Conservation (phyloP, 805 yeast species). For the Torulaspora delbrueckii region DNA sequence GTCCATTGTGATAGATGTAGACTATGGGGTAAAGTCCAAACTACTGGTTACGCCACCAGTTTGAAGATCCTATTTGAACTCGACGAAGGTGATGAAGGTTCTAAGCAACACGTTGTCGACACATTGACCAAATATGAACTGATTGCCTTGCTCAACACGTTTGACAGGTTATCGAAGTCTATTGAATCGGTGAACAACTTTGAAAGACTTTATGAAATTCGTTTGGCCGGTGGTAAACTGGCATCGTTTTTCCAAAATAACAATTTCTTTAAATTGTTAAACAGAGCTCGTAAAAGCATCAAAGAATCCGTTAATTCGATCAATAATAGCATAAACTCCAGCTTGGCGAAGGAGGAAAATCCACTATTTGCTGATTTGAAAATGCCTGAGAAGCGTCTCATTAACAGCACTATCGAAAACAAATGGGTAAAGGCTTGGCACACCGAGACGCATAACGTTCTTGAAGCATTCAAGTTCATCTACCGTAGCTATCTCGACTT, state of each 20-base stretch:
- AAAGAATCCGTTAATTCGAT: constrained; percentile 17
- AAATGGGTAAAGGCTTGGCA: constrained; percentile 43
- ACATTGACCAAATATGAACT: constrained; percentile 73
- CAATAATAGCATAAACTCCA: constrained; percentile 12
- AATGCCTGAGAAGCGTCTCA: constrained; percentile 20
- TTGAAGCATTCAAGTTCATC: constrained; percentile 60
- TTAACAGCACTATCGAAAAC: constrained; percentile 6
- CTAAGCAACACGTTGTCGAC: constrained; percentile 46
- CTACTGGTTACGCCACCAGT: constrained; percentile 97
- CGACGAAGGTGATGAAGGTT: constrained; percentile 42
- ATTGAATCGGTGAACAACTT: constrained; percentile 70
- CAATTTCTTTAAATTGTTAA: constrained; percentile 31
- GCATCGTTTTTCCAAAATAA: constrained; percentile 29
- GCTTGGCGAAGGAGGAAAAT: not conserved
- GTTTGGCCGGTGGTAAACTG: constrained; percentile 21
- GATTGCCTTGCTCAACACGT: constrained; percentile 86
- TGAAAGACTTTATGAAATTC: constrained; percentile 47
- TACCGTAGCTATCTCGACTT: constrained; percentile 59
- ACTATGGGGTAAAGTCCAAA: constrained; percentile 96
- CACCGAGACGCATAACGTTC: constrained; percentile 48
- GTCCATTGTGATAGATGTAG: constrained; percentile 98
- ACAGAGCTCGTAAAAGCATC: constrained; percentile 27
- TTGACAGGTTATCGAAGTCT: constrained; percentile 85
- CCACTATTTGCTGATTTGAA: constrained; percentile 26
- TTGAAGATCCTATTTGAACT: constrained; percentile 82